phyloP scores from a whole-genome alignment of 768 basidiomycete genomes.

The Kwoniella dejecticola region DNA sequence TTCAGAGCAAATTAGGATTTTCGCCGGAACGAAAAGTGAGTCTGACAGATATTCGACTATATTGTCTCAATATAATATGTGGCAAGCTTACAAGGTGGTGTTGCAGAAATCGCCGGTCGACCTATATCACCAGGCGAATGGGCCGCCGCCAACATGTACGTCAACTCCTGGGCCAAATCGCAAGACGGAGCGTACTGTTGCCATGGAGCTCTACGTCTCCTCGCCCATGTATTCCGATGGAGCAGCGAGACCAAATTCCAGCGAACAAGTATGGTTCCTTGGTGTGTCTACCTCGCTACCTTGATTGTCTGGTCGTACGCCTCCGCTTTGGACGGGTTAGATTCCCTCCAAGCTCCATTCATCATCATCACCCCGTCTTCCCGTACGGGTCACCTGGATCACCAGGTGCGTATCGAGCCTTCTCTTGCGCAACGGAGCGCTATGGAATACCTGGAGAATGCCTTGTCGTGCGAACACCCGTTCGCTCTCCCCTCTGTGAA shows the following conservation, averaged over 20 bases:
- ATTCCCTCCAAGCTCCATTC: conserved; percentile 11
- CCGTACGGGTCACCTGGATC: background rate
- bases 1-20: conserved; percentile 28
- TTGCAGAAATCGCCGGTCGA: conserved; percentile 24
- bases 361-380: conserved; percentile 17
- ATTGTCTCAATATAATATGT: background rate
- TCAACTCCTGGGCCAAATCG: conserved; percentile 25
- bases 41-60: background rate
- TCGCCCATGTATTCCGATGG: conserved; percentile 15
- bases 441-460: conserved; percentile 15
- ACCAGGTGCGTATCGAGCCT: conserved; percentile 16
- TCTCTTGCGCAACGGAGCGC: conserved; percentile 25
- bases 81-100: background rate
- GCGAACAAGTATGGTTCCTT: conserved; percentile 18
- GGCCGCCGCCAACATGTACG: conserved; percentile 25
- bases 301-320: conserved; percentile 27
- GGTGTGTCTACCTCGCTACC: conserved; percentile 6
- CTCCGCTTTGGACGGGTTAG: conserved; percentile 15
- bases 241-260: conserved; percentile 17
- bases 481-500: conserved; percentile 14
- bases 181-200: conserved; percentile 24
- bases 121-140: conserved; percentile 25
- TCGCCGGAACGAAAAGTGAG: conserved; percentile 29
- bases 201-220: conserved; percentile 16
- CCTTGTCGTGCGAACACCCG: conserved; percentile 2